phyloP scores from a whole-genome alignment of 257 asterid species.

The Solanum bulbocastanum region DNA sequence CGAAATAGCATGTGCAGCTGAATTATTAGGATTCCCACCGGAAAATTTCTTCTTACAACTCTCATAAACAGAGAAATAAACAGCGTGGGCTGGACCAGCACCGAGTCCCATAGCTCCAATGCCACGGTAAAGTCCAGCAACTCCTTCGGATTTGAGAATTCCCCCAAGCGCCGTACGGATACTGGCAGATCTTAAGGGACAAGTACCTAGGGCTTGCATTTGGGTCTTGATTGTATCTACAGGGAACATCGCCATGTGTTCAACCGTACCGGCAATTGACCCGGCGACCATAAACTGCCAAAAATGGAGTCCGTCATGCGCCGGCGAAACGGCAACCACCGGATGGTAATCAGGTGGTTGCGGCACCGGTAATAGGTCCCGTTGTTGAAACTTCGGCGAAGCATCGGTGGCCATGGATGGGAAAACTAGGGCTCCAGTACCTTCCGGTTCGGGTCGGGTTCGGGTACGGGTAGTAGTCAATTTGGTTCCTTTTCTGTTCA shows the following conservation, averaged over 20 bases:
- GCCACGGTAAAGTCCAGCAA: constrained; percentile 72
- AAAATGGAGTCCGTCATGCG: constrained; percentile 80
- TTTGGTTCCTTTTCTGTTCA: neutral
- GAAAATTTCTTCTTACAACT: constrained; percentile 60
- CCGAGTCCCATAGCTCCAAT: constrained; percentile 97
- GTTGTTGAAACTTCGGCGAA: constrained; percentile 55
- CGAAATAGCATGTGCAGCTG: constrained; percentile 60
- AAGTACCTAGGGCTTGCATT: constrained; percentile 88
- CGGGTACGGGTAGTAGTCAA: neutral
- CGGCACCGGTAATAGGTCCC: constrained; percentile 45
- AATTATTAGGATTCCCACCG: constrained; percentile 56
- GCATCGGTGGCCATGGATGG: constrained; percentile 65
- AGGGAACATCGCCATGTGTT: constrained; percentile 98
- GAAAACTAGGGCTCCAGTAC: neutral
- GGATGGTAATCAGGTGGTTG: constrained; percentile 47
- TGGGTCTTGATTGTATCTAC: constrained; percentile 85
- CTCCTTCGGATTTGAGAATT: constrained; percentile 59
- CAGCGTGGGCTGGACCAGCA: constrained; percentile 98
- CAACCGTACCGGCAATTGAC: constrained; percentile 81
- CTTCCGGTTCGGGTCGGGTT: neutral
- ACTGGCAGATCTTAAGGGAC: constrained; percentile 66
- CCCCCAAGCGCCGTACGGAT: constrained; percentile 52
- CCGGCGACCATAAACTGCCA: constrained; percentile 96
- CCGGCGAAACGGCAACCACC: constrained; percentile 19
- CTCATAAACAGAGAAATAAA: constrained; percentile 83